phyloP scores from a whole-genome alignment of 2,329 filamentous ascomycete genomes.

The Geosmithia morbida region DNA sequence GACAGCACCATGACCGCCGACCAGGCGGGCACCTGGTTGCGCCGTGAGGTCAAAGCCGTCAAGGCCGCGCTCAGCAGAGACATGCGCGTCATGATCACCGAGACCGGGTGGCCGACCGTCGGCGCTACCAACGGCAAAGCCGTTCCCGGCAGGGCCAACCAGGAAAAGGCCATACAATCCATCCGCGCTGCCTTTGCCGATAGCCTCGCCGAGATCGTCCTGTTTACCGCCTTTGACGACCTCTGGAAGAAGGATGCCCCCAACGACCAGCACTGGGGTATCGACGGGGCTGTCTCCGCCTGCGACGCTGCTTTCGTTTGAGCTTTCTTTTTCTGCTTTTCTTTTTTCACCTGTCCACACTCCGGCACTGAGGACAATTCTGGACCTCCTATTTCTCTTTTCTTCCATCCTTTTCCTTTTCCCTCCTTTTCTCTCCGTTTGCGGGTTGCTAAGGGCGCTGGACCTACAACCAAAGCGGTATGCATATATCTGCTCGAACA shows the following conservation, averaged over 20 bases:
- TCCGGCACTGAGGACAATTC: background rate
- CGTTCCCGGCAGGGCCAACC: conserved; percentile 54
- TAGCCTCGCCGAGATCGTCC: conserved; percentile 38
- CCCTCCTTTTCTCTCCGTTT: background rate
- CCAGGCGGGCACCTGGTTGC: conserved; percentile 53
- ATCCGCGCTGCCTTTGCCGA: conserved; percentile 44
- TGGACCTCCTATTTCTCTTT: background rate
- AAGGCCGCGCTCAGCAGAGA: conserved; percentile 23
- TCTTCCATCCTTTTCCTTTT: background rate
- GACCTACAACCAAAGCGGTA: background rate
- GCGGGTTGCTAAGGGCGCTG: background rate
- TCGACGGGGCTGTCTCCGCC: conserved; percentile 20
- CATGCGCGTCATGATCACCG: conserved; percentile 60
- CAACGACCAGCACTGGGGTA: conserved; percentile 62
- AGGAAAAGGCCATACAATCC: conserved; percentile 48
- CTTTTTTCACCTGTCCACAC: background rate
- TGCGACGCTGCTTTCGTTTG: conserved; percentile 1
- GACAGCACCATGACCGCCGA: conserved; percentile 45
- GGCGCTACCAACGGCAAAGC: conserved; percentile 52
- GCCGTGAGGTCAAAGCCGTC: conserved; percentile 33
- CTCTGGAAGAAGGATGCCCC: conserved; percentile 62
- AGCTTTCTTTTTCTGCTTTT: background rate
- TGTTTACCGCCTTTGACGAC: conserved; percentile 73
- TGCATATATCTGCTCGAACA: background rate
- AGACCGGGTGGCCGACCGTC: conserved; percentile 70